These are phyloP conservation scores for Arabidopsis hybrid DNA, from an alignment of 441 rosid genomes.

Conservation along the genomic window DNA sequence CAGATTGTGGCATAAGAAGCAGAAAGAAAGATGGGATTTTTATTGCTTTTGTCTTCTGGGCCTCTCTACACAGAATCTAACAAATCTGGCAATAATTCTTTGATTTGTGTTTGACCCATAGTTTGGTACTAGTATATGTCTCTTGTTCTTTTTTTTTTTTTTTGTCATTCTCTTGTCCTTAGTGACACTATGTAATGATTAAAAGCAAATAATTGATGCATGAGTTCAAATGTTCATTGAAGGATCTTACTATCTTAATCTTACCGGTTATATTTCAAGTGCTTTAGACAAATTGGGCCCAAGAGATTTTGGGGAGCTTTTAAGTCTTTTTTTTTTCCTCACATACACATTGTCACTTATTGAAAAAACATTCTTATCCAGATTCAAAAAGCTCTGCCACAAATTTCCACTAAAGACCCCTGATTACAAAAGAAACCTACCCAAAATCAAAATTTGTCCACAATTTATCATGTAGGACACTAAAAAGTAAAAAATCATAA, in stretches of 20 bases:
- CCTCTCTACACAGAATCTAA: constrained; percentile 35
- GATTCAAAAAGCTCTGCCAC: no score
- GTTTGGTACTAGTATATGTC: constrained; percentile 32
- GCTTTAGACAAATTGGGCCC: neutral
- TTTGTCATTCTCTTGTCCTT: constrained; percentile 43
- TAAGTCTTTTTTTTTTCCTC: neutral
- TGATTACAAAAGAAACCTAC: neutral
- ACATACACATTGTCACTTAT: neutral
- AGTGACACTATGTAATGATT: constrained; percentile 42
- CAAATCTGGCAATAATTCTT: constrained; percentile 38
- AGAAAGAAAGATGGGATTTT: constrained; percentile 6
- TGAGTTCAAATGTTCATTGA: constrained; percentile 26
- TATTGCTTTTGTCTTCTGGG: constrained; percentile 20
- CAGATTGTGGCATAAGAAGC: constrained; percentile 79
- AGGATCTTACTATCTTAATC: constrained; percentile 3
- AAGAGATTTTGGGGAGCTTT: neutral
- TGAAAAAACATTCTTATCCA: no score
- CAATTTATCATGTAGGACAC: neutral
- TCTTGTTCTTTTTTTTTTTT: constrained; percentile 10
- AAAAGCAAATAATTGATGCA: constrained; percentile 40
- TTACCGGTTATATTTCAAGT: neutral
- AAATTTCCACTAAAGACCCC: no score
- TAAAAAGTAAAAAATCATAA: neutral
- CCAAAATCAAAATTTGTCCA: neutral
- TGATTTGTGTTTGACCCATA: constrained; percentile 43